These are phyloP conservation scores for Otatea glauca DNA, from an alignment of 176 grass and related monocot genomes.

Conservation along the genomic window DNA sequence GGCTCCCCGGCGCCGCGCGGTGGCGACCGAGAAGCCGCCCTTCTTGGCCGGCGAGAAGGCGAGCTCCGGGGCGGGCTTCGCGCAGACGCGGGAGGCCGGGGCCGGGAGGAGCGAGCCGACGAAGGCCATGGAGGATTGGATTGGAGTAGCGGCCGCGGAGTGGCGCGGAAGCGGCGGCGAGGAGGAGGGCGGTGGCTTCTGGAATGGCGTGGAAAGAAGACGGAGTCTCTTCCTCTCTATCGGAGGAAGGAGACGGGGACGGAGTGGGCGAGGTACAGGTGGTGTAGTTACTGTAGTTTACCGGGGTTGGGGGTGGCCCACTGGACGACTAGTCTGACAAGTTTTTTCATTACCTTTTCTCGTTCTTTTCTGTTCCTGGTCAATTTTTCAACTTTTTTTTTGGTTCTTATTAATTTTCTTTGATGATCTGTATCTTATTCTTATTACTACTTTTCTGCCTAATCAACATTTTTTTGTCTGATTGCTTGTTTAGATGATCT, in stretches of 20 bases:
- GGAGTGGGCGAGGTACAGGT: conserved; percentile 18
- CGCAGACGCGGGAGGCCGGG: conserved; percentile 39
- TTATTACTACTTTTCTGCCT: neutral
- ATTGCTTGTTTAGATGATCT: neutral
- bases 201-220: conserved; percentile 21
- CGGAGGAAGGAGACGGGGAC: conserved; percentile 33
- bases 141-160: neutral
- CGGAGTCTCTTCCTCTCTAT: neutral
- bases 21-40: conserved; percentile 21
- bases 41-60: conserved; percentile 39
- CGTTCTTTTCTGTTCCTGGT: neutral
- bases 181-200: conserved; percentile 33
- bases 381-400: neutral
- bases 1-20: conserved; percentile 27
- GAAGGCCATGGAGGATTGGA: conserved; percentile 44
- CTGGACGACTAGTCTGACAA: conserved; percentile 31
- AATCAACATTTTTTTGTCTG: neutral
- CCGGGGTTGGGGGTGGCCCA: conserved; percentile 8
- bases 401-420: neutral
- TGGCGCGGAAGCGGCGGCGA: neutral
- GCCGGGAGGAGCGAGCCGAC: conserved; percentile 34
- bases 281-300: neutral
- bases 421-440: neutral
- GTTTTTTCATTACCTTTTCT: neutral
- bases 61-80: conserved; percentile 34